Base-by-base conservation (phyloP, 2,329 filamentous ascomycete species). In the Aspergillus candidus region DNA sequence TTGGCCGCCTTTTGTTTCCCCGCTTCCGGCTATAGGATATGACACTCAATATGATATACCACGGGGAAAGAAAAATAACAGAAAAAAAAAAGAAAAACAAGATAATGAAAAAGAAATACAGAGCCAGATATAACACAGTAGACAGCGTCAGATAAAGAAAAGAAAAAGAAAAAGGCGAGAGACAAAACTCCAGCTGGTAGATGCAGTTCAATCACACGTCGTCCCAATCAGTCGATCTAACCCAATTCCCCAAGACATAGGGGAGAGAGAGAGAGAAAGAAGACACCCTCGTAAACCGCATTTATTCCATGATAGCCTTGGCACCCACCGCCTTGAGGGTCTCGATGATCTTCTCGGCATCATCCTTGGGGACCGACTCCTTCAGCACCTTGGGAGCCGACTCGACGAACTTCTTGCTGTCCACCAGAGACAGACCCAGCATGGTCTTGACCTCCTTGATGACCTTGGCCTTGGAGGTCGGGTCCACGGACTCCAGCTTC, bases 351-450 rank as follows among this genome's bases (percentile, higher is more conserved):
- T 98, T 98, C 79, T 97, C 91, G 6, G 88, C 89, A 70, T 99
- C 94, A 65, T 99, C 93, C 81, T 98, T 99, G 53, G 91, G 86
- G 57, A 98, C 89, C 40, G 86, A 90, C 74, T 99, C 93, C 83
- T 97, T 97, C 88, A 99, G 87, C 70, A 88, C 75, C 84, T 99
- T 99, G 53, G 93, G 93, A 57, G 87, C 90, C 65, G 87, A 88
- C 79, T 99, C 93, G 55, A 98, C 93, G 63, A 99, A 99, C 78
- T 99, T 99, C 85, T 99, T 99, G 74, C 88, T 94, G 72, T 99
- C 93, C 58, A 99, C 94, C 75, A 99, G 79, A 68, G 87, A 94
- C 65, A 98, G 73, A 35, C 93, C 93, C 49, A 99, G 76, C 81
- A 98, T 78, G 63, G 82, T 83, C 83, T 99, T 99, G 75, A 99